Percentiles rank a stretch among this genome's conserved stretches.
Evolutionary conservation across 2,329 filamentous ascomycete genomes (phyloP).

Genomic region (Hymenoscyphus infarciens): DNA sequence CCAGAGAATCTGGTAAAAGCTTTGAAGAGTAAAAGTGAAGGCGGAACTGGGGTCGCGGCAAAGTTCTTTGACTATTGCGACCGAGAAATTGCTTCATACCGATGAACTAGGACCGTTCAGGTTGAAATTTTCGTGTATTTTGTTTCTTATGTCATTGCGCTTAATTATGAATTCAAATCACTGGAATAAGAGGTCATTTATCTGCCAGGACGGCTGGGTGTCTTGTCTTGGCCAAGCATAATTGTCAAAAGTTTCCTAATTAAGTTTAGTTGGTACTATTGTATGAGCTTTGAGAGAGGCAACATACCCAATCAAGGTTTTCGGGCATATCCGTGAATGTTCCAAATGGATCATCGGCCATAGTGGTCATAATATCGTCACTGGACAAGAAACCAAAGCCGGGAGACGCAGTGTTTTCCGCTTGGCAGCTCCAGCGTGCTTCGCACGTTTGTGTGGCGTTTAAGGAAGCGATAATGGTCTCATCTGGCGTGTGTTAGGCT

Average conservation of each 20-base stretch:
- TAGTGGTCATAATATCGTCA: neutral
- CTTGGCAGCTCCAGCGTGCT: neutral
- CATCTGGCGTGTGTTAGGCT: slow-evolving; percentile 3
- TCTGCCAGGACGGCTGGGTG: neutral
- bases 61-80: slow-evolving; percentile 39
- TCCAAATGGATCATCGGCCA: slow-evolving; percentile 16
- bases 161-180: neutral
- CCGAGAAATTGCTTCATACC: slow-evolving; percentile 25
- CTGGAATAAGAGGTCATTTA: neutral
- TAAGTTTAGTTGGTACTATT: neutral
- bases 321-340: slow-evolving; percentile 21
- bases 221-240: slow-evolving; percentile 10
- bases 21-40: slow-evolving; percentile 28
- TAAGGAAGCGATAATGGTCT: neutral
- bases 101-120: neutral
- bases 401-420: neutral
- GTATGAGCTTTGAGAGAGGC: neutral
- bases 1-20: slow-evolving; percentile 22
- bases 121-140: neutral
- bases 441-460: neutral
- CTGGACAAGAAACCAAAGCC: slow-evolving; percentile 1
- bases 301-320: slow-evolving; percentile 27
- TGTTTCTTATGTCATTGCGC: neutral
- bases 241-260: slow-evolving; percentile 12
- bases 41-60: slow-evolving; percentile 30